Evolutionary conservation across 78 protist species (phyloP).

Genomic region (Tieghemostelium lacteum): DNA sequence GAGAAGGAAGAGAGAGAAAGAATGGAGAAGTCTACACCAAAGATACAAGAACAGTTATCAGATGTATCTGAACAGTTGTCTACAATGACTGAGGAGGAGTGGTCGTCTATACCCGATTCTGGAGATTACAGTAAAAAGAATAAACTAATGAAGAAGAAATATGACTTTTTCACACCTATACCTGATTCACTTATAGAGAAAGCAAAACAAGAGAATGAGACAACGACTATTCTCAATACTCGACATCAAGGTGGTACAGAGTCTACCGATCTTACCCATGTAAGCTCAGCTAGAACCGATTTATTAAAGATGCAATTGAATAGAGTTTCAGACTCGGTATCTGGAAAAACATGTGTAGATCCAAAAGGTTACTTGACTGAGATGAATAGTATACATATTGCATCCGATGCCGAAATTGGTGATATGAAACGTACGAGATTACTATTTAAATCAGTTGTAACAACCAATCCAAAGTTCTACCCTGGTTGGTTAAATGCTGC

Average conservation of each 20-base stretch:
- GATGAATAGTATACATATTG: constrained; percentile 67
- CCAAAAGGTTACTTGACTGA: constrained; percentile 95
- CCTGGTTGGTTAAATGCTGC: constrained; percentile 97
- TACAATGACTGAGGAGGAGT: constrained; percentile 72
- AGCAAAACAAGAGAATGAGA: constrained; percentile 71
- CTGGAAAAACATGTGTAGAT: constrained; percentile 96
- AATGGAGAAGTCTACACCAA: constrained; percentile 80
- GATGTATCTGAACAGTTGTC: constrained; percentile 87
- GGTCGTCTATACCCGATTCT: constrained; percentile 83
- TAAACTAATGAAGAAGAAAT: background rate
- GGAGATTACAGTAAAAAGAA: constrained; percentile 31
- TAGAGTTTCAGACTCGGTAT: constrained; percentile 86
- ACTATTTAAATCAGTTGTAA: constrained; percentile 80
- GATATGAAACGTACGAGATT: constrained; percentile 93
- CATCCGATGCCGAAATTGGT: constrained; percentile 72
- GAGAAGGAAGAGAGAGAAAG: constrained; percentile 18
- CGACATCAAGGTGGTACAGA: constrained; percentile 34
- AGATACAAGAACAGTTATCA: constrained; percentile 86
- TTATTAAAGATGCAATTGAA: constrained; percentile 83
- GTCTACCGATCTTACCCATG: constrained; percentile 86
- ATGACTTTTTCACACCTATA: constrained; percentile 70
- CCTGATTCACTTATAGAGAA: constrained; percentile 80
- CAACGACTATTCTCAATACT: background rate
- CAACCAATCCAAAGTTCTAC: constrained; percentile 82
- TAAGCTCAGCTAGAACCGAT: constrained; percentile 88